These are phyloP conservation scores for Fusarium sp. DNA, from an alignment of 2,329 filamentous ascomycete species.

Conservation along the genomic window DNA sequence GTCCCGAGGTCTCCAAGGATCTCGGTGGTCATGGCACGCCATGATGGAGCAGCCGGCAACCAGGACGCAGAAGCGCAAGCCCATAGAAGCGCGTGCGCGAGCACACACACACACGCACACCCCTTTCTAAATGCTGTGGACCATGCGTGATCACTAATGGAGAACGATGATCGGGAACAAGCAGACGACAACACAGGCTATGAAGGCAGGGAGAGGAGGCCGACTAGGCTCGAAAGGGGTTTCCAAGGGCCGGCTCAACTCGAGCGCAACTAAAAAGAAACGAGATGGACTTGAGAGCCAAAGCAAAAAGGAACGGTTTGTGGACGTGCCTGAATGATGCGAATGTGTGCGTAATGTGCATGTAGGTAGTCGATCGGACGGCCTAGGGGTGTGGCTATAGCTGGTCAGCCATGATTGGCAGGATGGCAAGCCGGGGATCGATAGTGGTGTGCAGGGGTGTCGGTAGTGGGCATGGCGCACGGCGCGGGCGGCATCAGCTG, in stretches of 20 bases:
- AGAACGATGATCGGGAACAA: constrained; percentile 15
- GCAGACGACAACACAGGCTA: constrained; percentile 21
- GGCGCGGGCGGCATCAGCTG: constrained; percentile 44
- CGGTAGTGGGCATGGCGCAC: constrained; percentile 40
- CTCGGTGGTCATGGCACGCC: constrained; percentile 29
- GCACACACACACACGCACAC: constrained; percentile 21
- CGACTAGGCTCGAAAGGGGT: constrained; percentile 15
- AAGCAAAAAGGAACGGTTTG: constrained; percentile 36
- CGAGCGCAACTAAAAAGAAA: constrained; percentile 22
- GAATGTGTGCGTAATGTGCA: constrained; percentile 41
- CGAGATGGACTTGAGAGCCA: constrained; percentile 9
- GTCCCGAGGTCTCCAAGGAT: constrained; percentile 27
- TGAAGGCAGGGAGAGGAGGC: constrained; percentile 16
- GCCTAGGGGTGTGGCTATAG: constrained; percentile 40
- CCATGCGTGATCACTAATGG: constrained; percentile 17
- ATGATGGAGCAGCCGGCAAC: constrained; percentile 20
- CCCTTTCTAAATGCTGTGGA: constrained; percentile 20
- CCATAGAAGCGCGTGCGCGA: constrained; percentile 8
- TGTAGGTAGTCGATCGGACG: constrained; percentile 37
- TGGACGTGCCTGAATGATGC: constrained; percentile 39
- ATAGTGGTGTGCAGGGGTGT: constrained; percentile 47
- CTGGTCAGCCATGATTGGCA: constrained; percentile 40
- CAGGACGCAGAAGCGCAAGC: constrained; percentile 21
- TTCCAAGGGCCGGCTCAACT: constrained; percentile 12
- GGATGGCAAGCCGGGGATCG: constrained; percentile 16